phyloP scores from a whole-genome alignment of 2,329 filamentous ascomycete species.

The Nemania sp. region DNA sequence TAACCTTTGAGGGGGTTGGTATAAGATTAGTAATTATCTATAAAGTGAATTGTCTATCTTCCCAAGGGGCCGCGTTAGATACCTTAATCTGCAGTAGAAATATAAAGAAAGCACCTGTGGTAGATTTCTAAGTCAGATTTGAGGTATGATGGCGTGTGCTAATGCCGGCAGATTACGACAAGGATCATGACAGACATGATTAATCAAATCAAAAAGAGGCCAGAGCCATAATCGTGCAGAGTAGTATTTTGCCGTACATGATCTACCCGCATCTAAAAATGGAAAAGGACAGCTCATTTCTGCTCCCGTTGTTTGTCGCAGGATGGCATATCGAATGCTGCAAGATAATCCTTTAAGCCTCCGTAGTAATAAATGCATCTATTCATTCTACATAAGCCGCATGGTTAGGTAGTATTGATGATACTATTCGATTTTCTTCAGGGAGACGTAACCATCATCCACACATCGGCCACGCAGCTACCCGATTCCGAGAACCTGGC shows the following conservation, averaged over 20 bases:
- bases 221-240: conserved; percentile 1
- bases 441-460: neutral
- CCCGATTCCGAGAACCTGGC: conserved; percentile 28
- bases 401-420: conserved; percentile 2
- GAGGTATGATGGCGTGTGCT: conserved; percentile 17
- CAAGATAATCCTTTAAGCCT: neutral
- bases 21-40: neutral
- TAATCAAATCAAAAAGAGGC: neutral
- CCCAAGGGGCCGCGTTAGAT: neutral
- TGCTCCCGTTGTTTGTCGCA: conserved; percentile 5
- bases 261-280: conserved; percentile 3
- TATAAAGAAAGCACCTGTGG: too few relatives aligned
- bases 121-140: too few relatives aligned
- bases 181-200: conserved; percentile 20
- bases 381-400: conserved; percentile 1
- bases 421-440: neutral
- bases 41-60: neutral
- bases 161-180: conserved; percentile 24
- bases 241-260: conserved; percentile 11
- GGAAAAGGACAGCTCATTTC: conserved; percentile 10
- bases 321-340: conserved; percentile 7
- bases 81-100: neutral
- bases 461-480: conserved; percentile 15
- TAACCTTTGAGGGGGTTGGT: neutral
- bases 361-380: neutral